A percentile compares a stretch with the other conserved stretches of the same genome.
Conservation (phyloP, 2,329 filamentous ascomycete genomes). For the Hypoxylon sp. region DNA sequence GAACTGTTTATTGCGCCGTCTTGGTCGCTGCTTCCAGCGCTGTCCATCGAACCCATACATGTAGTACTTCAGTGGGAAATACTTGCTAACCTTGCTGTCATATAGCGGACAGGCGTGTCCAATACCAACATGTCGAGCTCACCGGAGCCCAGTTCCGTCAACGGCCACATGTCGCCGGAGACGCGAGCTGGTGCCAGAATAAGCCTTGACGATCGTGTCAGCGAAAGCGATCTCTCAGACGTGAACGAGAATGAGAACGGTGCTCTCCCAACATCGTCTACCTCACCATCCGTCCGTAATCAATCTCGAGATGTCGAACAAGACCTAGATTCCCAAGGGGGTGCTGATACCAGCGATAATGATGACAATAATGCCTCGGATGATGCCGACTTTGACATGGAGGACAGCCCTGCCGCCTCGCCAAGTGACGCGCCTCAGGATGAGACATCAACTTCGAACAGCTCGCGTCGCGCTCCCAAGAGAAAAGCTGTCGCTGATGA, state of each 20-base stretch:
- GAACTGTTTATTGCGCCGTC: slow-evolving; percentile 52
- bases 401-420: slow-evolving; percentile 66
- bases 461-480: slow-evolving; percentile 77
- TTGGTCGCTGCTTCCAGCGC: slow-evolving; percentile 54
- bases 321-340: slow-evolving; percentile 53
- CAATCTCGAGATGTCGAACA: slow-evolving; percentile 55
- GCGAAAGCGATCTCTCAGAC: slow-evolving; percentile 84
- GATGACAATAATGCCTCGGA: slow-evolving; percentile 70
- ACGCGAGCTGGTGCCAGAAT: slow-evolving; percentile 59
- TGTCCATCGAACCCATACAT: slow-evolving; percentile 46
- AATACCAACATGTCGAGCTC: slow-evolving; percentile 71
- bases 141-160: slow-evolving; percentile 71
- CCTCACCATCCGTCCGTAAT: slow-evolving; percentile 57
- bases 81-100: slow-evolving; percentile 63
- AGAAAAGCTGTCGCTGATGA: slow-evolving; percentile 78
- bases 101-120: slow-evolving; percentile 70
- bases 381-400: slow-evolving; percentile 83
- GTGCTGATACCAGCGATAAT: slow-evolving; percentile 60
- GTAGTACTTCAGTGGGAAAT: slow-evolving; percentile 41
- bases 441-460: slow-evolving; percentile 76
- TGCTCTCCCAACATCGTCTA: slow-evolving; percentile 60
- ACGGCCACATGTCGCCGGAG: slow-evolving; percentile 73
- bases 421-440: slow-evolving; percentile 63
- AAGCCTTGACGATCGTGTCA: slow-evolving; percentile 60
- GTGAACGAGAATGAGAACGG: slow-evolving; percentile 66